Conservation (phyloP, 1,139 yeast species). For the Saccharomyces pastorianus region DNA sequence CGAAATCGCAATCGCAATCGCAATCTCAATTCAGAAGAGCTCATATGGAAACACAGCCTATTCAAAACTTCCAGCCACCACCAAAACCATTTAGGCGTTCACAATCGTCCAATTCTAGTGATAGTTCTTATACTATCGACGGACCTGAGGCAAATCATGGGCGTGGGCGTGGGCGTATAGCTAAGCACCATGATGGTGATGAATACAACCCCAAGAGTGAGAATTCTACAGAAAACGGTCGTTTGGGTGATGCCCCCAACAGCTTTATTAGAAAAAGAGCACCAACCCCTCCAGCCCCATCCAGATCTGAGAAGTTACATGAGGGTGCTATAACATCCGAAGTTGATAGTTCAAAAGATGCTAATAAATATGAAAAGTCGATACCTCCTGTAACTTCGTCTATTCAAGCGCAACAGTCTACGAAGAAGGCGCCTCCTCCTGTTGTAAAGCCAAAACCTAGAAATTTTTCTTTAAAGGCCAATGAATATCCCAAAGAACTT, state of each 20-base stretch:
- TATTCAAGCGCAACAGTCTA: neutral
- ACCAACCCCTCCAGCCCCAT: neutral
- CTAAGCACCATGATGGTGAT: neutral
- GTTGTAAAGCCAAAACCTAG: conserved; percentile 24
- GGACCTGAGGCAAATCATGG: neutral
- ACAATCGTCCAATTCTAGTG: neutral
- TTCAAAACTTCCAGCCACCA: conserved; percentile 17
- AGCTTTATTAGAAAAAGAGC: neutral
- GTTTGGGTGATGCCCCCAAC: too few species aligned
- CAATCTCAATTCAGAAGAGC: neutral
- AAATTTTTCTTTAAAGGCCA: conserved; percentile 6
- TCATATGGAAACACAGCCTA: neutral
- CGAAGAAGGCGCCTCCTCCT: conserved; percentile 18
- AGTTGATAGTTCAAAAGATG: neutral
- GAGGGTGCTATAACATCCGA: neutral
- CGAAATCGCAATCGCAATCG: neutral
- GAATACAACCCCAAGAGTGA: neutral
- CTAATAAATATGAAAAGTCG: conserved; percentile 1
- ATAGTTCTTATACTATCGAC: neutral
- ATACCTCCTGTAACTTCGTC: conserved; percentile 4
- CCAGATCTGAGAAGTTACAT: conserved; percentile 1
- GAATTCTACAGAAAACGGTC: neutral
- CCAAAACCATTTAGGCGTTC: conserved; percentile 13
- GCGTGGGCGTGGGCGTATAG: neutral
- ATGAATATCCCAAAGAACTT: conserved; percentile 1